Evolutionary conservation across 2,329 filamentous ascomycete species (phyloP).

Genomic region (Cladosporium austrohemisphaericum): DNA sequence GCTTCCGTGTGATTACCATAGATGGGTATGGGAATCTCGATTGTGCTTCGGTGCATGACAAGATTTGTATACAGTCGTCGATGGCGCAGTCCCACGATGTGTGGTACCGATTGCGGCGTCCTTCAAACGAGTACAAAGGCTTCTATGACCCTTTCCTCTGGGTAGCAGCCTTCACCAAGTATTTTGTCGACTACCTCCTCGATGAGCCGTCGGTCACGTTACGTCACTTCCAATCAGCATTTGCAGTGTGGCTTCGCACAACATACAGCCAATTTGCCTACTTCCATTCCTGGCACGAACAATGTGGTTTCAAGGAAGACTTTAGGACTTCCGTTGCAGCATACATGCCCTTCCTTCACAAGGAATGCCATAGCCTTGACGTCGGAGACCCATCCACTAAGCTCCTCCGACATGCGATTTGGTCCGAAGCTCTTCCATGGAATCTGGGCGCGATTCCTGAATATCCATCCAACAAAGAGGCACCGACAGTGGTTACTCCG

Average conservation of each 20-base stretch:
- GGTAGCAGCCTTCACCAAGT: constrained; percentile 67
- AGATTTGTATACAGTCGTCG: constrained; percentile 62
- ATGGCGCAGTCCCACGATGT: constrained; percentile 37
- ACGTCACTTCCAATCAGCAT: constrained; percentile 54
- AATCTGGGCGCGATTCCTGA: constrained; percentile 28
- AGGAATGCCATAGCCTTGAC: constrained; percentile 57
- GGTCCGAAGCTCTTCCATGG: constrained; percentile 34
- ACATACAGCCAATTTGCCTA: constrained; percentile 41
- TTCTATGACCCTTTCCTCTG: constrained; percentile 65
- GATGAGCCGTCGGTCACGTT: constrained; percentile 45
- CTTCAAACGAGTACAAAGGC: constrained; percentile 57
- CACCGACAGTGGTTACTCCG: constrained; percentile 64
- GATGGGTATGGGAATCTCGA: constrained; percentile 60
- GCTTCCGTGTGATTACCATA: constrained; percentile 59
- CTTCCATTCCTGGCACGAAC: constrained; percentile 54
- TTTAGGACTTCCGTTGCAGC: constrained; percentile 60
- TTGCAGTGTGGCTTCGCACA: constrained; percentile 54
- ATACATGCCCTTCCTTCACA: constrained; percentile 61
- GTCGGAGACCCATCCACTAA: constrained; percentile 24
- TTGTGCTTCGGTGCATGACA: constrained; percentile 34
- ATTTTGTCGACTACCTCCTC: constrained; percentile 64
- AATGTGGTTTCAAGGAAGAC: constrained; percentile 44
- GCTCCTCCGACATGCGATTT: constrained; percentile 34
- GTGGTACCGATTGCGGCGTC: constrained; percentile 61
- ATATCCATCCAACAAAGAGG: neutral